These are phyloP conservation scores for Hordeum marinum DNA, from an alignment of 176 grass and related monocot genomes.

Conservation along the genomic window DNA sequence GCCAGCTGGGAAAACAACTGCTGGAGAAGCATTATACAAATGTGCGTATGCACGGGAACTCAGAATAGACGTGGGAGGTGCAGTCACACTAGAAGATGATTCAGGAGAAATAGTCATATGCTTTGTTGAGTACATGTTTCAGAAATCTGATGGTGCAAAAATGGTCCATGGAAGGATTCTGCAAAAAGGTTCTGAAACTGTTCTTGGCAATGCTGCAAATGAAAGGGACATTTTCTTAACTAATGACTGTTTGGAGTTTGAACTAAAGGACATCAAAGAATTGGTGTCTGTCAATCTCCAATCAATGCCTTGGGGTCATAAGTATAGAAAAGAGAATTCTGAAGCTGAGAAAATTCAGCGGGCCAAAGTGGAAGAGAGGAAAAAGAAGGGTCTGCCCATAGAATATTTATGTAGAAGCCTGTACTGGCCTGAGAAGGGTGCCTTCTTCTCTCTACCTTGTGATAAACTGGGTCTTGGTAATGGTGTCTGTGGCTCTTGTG, in stretches of 20 bases:
- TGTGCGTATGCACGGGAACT: conserved; percentile 54
- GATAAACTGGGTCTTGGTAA: conserved; percentile 78
- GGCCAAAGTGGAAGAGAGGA: conserved; percentile 72
- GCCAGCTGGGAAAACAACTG: conserved; percentile 42
- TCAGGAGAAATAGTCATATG: conserved; percentile 54
- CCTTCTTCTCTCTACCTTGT: conserved; percentile 68
- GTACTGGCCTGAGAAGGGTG: conserved; percentile 86
- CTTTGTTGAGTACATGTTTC: conserved; percentile 92
- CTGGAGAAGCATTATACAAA: conserved; percentile 60
- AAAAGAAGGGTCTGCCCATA: conserved; percentile 77
- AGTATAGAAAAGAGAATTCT: conserved; percentile 79
- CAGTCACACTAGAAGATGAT: conserved; percentile 70
- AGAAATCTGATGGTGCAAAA: conserved; percentile 61
- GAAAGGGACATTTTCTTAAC: conserved; percentile 91
- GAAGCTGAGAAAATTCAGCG: conserved; percentile 65
- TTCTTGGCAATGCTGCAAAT: conserved; percentile 94
- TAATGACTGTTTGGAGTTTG: conserved; percentile 88
- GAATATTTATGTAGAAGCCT: conserved; percentile 86
- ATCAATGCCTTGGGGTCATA: conserved; percentile 77
- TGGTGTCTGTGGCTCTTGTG: conserved; percentile 78
- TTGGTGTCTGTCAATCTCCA: conserved; percentile 62
- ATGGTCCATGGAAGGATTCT: conserved; percentile 85
- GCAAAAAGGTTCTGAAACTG: conserved; percentile 64
- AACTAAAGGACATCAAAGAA: conserved; percentile 78
- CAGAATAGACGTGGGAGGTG: conserved; percentile 46